A percentile compares a stretch with the other conserved stretches of the same genome.
These are phyloP conservation scores for Tulasnella calospora DNA, from an alignment of 768 basidiomycete genomes.

Conservation along the genomic window DNA sequence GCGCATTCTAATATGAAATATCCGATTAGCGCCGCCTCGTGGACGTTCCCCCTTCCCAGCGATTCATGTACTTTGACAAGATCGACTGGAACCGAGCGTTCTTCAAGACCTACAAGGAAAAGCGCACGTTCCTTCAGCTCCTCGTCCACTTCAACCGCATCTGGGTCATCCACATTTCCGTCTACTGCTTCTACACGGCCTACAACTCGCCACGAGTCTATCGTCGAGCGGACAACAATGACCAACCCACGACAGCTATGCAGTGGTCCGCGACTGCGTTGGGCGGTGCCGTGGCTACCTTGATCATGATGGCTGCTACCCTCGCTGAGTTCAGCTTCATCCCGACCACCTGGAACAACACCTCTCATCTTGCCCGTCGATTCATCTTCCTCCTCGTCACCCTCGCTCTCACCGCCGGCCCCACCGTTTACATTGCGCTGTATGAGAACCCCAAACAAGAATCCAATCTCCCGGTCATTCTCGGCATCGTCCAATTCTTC, in stretches of 20 bases:
- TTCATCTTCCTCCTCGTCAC: constrained; percentile 85
- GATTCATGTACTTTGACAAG: constrained; percentile 95
- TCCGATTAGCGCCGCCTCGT: constrained; percentile 71
- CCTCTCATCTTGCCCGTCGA: constrained; percentile 89
- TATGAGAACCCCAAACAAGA: constrained; percentile 59
- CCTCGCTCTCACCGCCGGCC: constrained; percentile 84
- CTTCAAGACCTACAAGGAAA: constrained; percentile 99
- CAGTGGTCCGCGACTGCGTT: constrained; percentile 91
- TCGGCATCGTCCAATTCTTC: constrained; percentile 95
- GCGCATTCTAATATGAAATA: background rate
- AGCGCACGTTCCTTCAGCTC: constrained; percentile 92
- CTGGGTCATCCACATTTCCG: constrained; percentile 93
- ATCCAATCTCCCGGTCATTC: constrained; percentile 73
- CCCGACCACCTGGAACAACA: constrained; percentile 98
- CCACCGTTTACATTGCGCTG: constrained; percentile 90
- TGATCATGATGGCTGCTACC: constrained; percentile 95
- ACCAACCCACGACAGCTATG: constrained; percentile 56
- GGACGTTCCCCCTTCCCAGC: constrained; percentile 82
- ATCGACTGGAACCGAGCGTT: constrained; percentile 96
- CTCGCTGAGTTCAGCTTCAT: constrained; percentile 95
- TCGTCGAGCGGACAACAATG: constrained; percentile 25
- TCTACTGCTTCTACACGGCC: constrained; percentile 95
- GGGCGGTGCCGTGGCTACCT: constrained; percentile 74
- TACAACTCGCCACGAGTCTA: constrained; percentile 91
- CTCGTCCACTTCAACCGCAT: constrained; percentile 99